Evolutionary conservation across 768 basidiomycete genomes (phyloP), one percentile per base, ranked within the genome.

Genomic region (Suillus lakei): DNA sequence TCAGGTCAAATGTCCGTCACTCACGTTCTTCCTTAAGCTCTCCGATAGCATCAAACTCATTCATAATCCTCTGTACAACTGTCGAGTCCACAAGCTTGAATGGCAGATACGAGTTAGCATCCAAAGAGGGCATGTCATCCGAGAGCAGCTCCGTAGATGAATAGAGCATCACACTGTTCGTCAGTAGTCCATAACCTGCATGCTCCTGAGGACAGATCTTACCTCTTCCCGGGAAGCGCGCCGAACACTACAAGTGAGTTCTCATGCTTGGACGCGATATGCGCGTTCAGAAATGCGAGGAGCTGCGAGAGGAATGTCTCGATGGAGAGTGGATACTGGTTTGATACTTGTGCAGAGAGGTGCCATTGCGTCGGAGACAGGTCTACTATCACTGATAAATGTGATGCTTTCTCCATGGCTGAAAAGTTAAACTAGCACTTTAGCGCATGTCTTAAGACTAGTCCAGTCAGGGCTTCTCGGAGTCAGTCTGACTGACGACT

Each of bases 221-320:
- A 93, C 94, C 93, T 95, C 77, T 89, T 90, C 26, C 87, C 88
- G 1, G 93, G 92, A 55, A 95, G 83, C 5, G 96, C 97, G 9
- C 88, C 97, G 74, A 95, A 97, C 63, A 98, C 92, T 7, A 95
- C 93, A 44, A 99, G 83, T 5, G 92, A 87, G 74, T 99, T 99
- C 76, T 97, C 96, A 79, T 96, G 91, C 68, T 91, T 88, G 67
- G 88, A 86, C 2, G 96, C 96, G 66, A 99, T 85, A 78, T 99
- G 96, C 4, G 95, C 87, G 73, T 99, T 99, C 72, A 97, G 82
- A 72, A 98, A 97, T 36, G 92, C 90, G 64, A 98, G 85, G 32
- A 98, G 81, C 71, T 95, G 92, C 3, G 93, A 88, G 54, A 98
- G 82, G 74, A 98, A 98, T 1, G 84, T 70, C 23, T 85, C 79